Base-by-base conservation (phyloP, 2,329 filamentous ascomycete species). In the Geosmithia putterillii region DNA sequence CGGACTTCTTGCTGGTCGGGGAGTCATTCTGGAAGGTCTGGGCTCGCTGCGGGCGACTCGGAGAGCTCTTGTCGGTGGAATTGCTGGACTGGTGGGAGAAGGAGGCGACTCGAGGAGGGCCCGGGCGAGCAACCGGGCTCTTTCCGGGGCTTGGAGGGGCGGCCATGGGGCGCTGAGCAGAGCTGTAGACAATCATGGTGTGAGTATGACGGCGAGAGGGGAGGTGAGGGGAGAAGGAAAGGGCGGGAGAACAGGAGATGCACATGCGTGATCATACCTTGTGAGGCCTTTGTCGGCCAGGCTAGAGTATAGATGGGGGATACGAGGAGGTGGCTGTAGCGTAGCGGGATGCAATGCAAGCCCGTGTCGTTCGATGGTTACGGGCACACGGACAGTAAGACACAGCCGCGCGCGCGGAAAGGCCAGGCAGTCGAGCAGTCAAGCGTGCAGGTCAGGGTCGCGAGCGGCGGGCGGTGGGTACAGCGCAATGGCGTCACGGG, bases 1-100 rank as follows among this genome's bases (percentile, higher is more conserved):
- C 52, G 45, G 45, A 18, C 22, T 57, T 52, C 41, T 57, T 54
- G 25, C 56, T 51, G 10, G 37, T 10, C 3, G 57, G 45, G 8
- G 60, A 48, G 22, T 58, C 59, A 51, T 66, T 66, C 42, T 69
- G 63, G 46, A 68, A 61, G 9, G 69, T 73, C 46, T 65, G 67
- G 12, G 70, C 66, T 51, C 68, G 61, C 55, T 69, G 67, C n/a
- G 61, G 53, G 4, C 55, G 54, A 44, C 54, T 53, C 43, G 59
- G 51, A 41, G 55, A 51, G 46, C 63, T 56, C 37, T 53, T 52
- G 21, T 58, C 51, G 28, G 59, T 52, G 58, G 22, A n/a, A 23
- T 38, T 39, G 52, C 46, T 36, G 44, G 42, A 49, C 47, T 52
- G 54, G 42, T 48, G 51, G 38, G 52, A 55, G 40, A 51, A 55